Percentiles rank a stretch among this genome's conserved stretches.
These are phyloP conservation scores for Nemania serpens DNA, from an alignment of 2,329 filamentous ascomycete genomes.

Conservation along the genomic window DNA sequence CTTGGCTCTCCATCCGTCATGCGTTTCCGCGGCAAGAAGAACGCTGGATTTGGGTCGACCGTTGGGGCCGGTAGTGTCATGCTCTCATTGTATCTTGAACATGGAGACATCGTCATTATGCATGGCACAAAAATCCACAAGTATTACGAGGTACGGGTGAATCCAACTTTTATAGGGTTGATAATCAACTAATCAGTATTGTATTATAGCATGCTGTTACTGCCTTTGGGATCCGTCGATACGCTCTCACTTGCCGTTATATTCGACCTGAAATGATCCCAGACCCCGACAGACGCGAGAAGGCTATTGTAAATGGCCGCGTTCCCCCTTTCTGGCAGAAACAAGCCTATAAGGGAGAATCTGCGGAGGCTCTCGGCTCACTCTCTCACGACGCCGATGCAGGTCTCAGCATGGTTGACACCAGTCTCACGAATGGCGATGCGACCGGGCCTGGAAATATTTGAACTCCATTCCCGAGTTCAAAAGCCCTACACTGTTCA, in stretches of 20 bases:
- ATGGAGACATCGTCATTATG: conserved; percentile 70
- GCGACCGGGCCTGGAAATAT: no score
- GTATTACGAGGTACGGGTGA: conserved; percentile 55
- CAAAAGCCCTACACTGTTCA: no score
- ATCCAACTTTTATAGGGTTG: neutral
- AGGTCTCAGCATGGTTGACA: neutral
- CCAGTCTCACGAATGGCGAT: no score
- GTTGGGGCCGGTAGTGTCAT: conserved; percentile 27
- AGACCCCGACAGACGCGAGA: conserved; percentile 15
- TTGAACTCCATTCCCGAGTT: no score
- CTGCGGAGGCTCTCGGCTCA: neutral
- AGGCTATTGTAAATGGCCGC: conserved; percentile 18
- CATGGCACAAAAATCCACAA: conserved; percentile 63
- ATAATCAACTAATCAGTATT: conserved; percentile 8
- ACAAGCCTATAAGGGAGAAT: conserved; percentile 23
- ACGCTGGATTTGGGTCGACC: conserved; percentile 16
- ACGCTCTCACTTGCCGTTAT: conserved; percentile 28
- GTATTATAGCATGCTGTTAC: conserved; percentile 23
- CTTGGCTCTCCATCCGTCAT: conserved; percentile 63
- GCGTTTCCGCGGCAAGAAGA: conserved; percentile 60
- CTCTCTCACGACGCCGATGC: neutral
- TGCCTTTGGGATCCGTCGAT: conserved; percentile 21
- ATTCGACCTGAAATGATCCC: conserved; percentile 28
- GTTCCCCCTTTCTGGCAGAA: conserved; percentile 26
- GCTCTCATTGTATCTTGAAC: conserved; percentile 52